A percentile compares a stretch with the other conserved stretches of the same genome.
Evolutionary conservation across 2,329 filamentous ascomycete genomes (phyloP).

Genomic region (Sordariomycetes sp.): DNA sequence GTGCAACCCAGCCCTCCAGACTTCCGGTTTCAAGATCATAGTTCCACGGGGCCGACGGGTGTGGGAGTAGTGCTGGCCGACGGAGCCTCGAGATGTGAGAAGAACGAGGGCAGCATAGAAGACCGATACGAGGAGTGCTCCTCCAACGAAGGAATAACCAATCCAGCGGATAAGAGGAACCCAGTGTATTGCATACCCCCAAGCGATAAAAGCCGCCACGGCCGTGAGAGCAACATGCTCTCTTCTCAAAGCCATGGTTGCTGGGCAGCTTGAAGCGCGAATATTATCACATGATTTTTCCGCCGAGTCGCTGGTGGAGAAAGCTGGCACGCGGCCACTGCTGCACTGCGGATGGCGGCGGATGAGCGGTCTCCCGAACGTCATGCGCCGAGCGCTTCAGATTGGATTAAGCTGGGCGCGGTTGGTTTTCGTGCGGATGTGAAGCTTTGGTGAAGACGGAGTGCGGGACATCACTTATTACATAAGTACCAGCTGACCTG

Average conservation of each 20-base stretch:
- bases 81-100: slow-evolving; percentile 42
- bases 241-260: not conserved
- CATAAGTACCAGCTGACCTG: not conserved
- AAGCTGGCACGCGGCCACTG: not conserved
- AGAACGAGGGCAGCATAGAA: slow-evolving; percentile 44
- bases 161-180: slow-evolving; percentile 72
- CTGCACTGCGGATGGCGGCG: not conserved
- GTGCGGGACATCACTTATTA: not conserved
- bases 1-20: slow-evolving; percentile 60
- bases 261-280: not conserved
- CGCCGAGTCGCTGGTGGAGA: not conserved
- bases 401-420: not conserved
- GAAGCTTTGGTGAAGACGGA: not conserved
- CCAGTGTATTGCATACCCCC: slow-evolving; percentile 77
- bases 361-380: not conserved
- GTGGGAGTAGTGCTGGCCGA: slow-evolving; percentile 20
- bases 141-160: slow-evolving; percentile 69
- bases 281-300: not conserved
- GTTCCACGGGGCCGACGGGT: slow-evolving; percentile 27
- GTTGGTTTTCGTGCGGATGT: not conserved
- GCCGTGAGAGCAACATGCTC: slow-evolving; percentile 46
- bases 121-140: slow-evolving; percentile 42
- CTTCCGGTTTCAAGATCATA: slow-evolving; percentile 46
- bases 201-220: slow-evolving; percentile 65
- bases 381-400: not conserved